These are phyloP conservation scores for maize (Zea mays) DNA, from an alignment of 176 grass and related monocot genomes.

Conservation along the genomic window DNA sequence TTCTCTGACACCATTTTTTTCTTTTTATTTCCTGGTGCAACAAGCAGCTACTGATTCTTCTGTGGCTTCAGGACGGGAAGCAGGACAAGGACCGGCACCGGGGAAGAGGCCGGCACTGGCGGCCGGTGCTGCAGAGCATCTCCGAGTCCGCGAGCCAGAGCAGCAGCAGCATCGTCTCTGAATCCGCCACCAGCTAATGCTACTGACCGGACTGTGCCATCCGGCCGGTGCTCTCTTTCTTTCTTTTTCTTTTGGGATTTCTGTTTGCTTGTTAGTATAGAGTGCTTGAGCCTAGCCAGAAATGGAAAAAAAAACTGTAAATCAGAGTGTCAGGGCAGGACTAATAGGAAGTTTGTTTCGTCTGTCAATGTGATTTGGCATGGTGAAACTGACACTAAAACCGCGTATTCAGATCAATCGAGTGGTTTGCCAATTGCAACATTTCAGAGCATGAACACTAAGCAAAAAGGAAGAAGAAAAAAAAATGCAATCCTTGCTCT, in stretches of 20 bases:
- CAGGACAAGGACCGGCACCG: constrained; percentile 60
- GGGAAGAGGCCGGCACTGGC: constrained; percentile 70
- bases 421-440: background rate
- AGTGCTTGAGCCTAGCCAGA: constrained; percentile 34
- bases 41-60: background rate
- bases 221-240: background rate
- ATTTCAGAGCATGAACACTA: background rate
- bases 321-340: constrained; percentile 54
- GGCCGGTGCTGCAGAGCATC: constrained; percentile 86
- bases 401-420: background rate
- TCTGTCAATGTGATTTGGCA: constrained; percentile 23
- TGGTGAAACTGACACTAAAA: constrained; percentile 25
- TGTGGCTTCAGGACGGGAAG: constrained; percentile 45
- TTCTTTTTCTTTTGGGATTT: background rate
- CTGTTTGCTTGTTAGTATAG: constrained; percentile 34
- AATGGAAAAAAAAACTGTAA: constrained; percentile 38
- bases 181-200: constrained; percentile 40
- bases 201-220: constrained; percentile 12
- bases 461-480: background rate
- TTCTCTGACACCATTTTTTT: background rate
- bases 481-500: background rate
- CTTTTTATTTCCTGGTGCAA: background rate
- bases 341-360: constrained; percentile 28
- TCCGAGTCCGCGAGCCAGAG: constrained; percentile 59
- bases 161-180: constrained; percentile 42